A percentile compares a stretch with the other conserved stretches of the same genome.
Evolutionary conservation across 345 rosid species (phyloP).

Genomic region (Acer yangbiense): DNA sequence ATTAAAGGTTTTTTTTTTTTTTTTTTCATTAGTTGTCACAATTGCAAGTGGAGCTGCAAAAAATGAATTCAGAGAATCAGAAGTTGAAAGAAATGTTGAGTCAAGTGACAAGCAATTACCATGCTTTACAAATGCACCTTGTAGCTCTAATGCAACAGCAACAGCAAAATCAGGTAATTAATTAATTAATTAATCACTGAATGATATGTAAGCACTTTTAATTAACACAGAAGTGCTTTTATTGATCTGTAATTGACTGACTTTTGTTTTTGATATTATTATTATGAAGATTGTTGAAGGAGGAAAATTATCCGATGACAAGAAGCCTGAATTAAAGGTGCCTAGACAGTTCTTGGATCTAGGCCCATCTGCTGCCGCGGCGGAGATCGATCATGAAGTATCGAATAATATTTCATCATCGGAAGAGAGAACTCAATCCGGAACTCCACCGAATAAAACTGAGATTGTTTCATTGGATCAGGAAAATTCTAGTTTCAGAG

Average conservation of each 20-base stretch:
- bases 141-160: conserved; percentile 61
- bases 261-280: too few species aligned
- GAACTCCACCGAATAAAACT: conserved; percentile 41
- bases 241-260: too few species aligned
- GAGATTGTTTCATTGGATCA: conserved; percentile 38
- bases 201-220: not conserved
- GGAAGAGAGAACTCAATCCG: conserved; percentile 74
- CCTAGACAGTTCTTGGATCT: conserved; percentile 73
- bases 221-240: too few species aligned
- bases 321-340: conserved; percentile 36
- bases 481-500: conserved; percentile 32
- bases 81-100: conserved; percentile 72
- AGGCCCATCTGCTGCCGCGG: conserved; percentile 42
- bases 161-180: conserved; percentile 42
- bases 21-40: conserved; percentile 44
- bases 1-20: not conserved
- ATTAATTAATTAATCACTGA: not conserved
- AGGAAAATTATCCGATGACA: conserved; percentile 34
- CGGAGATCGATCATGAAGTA: conserved; percentile 35
- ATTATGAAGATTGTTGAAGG: conserved; percentile 42
- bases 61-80: conserved; percentile 72
- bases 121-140: conserved; percentile 67
- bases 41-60: conserved; percentile 67
- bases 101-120: conserved; percentile 71
- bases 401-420: conserved; percentile 58